phyloP scores from a whole-genome alignment of 768 basidiomycete species.

The Mycena galopus region DNA sequence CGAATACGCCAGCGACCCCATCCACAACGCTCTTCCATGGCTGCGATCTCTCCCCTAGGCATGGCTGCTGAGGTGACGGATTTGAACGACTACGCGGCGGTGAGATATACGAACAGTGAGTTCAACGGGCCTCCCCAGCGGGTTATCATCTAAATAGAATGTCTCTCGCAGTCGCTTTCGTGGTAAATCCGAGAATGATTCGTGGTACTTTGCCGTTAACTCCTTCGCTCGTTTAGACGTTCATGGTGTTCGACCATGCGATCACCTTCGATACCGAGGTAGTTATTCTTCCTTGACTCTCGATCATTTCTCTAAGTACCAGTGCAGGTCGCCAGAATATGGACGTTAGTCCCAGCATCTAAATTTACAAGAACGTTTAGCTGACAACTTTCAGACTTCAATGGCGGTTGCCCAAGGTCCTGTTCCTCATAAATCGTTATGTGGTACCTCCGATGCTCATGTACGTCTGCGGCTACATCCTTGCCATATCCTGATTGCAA shows the following conservation, averaged over 20 bases:
- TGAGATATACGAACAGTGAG: slow-evolving; percentile 17
- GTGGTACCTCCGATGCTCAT: slow-evolving; percentile 45
- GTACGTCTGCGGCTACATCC: slow-evolving; percentile 33
- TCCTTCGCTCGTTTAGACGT: slow-evolving; percentile 21
- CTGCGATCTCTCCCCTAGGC: background rate
- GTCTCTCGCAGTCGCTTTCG: slow-evolving; percentile 33
- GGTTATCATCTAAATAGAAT: no score
- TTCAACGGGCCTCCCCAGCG: background rate
- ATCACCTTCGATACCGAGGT: slow-evolving; percentile 45
- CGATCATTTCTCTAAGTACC: background rate
- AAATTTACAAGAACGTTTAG: background rate
- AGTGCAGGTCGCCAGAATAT: slow-evolving; percentile 37
- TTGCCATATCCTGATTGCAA: background rate
- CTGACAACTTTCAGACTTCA: slow-evolving; percentile 35
- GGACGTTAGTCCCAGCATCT: slow-evolving; percentile 39
- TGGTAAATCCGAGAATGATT: no score
- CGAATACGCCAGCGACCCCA: background rate
- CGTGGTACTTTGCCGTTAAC: background rate
- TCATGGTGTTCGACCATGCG: slow-evolving; percentile 43
- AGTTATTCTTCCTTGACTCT: background rate
- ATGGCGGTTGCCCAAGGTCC: slow-evolving; percentile 45
- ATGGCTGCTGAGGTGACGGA: background rate
- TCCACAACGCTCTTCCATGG: background rate
- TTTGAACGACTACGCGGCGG: slow-evolving; percentile 20
- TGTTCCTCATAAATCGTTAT: slow-evolving; percentile 47